A percentile compares a stretch with the other conserved stretches of the same genome.
phyloP scores from a whole-genome alignment of 192 early-diverging fungal species.

The Thoreauomyces humboldtii region DNA sequence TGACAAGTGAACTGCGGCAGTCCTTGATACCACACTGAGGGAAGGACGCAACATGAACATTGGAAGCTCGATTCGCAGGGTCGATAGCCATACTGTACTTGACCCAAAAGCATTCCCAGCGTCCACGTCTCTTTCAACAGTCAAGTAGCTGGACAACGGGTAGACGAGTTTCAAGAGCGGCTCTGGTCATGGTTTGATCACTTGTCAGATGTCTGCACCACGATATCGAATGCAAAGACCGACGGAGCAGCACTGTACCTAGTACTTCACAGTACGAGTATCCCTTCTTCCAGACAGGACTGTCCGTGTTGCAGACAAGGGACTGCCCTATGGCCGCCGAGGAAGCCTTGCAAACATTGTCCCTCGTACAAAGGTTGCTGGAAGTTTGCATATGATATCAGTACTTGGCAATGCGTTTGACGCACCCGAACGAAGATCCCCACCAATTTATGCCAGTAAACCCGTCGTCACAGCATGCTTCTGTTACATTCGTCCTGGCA shows the following conservation, averaged over 20 bases:
- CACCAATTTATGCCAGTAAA: constrained; percentile 55
- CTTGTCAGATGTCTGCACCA: background rate
- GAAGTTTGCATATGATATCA: background rate
- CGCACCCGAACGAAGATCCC: background rate
- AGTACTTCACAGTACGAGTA: constrained; percentile 43
- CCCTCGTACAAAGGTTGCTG: constrained; percentile 37
- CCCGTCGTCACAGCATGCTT: constrained; percentile 52
- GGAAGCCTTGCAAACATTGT: constrained; percentile 41
- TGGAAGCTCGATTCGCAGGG: background rate
- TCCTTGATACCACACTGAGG: constrained; percentile 46
- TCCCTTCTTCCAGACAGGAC: constrained; percentile 39
- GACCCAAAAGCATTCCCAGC: constrained; percentile 30
- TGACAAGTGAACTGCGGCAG: constrained; percentile 53
- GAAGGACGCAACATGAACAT: background rate
- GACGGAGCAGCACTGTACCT: constrained; percentile 3
- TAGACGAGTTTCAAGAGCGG: constrained; percentile 40
- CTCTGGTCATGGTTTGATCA: constrained; percentile 12
- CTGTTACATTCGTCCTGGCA: constrained; percentile 3
- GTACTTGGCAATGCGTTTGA: background rate
- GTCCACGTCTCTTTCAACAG: constrained; percentile 33
- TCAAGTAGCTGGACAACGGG: constrained; percentile 36
- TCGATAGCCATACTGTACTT: background rate
- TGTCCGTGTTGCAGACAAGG: constrained; percentile 50
- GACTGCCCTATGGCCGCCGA: constrained; percentile 33
- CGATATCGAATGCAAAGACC: background rate